Base-by-base conservation (phyloP, 768 basidiomycete genomes). In the Termitomyces sp. region DNA sequence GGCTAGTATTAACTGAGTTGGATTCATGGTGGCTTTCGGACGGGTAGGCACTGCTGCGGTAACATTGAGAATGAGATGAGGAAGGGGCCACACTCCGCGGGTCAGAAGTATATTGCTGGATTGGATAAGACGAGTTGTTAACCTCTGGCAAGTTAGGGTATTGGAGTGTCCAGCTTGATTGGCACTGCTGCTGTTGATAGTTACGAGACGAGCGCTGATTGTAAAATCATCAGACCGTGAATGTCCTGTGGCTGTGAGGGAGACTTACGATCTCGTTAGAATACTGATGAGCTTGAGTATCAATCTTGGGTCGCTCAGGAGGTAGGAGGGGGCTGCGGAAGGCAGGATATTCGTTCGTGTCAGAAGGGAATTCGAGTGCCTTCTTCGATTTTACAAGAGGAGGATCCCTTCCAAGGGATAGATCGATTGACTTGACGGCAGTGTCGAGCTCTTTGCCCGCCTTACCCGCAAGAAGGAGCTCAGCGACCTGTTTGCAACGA, bases 401-500 rank as follows among this genome's bases (percentile, higher is more conserved):
- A 34, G 58, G 38, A 25, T 54, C 58, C 53, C 62, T 63, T 36
- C 62, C 63, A 2, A 61, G 54, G 12, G 65, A 55, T 25, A 61
- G 46, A 51, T 65, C 61, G 48, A 83, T 72, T 49, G 67, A 60
- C 60, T 70, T 74, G 62, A 83, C 74, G 1, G 82, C 83, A 37
- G 61, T 68, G 58, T 77, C 78, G 17, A 86, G 70, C 31, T 83
- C 83, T 12, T 73, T 65, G 12, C 85, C 85, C 32, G 74, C 60
- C 64, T 83, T 83, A 4, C 86, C 86, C 0, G 76, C 71, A 50
- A 81, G 72, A 53, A 86, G 70, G 7, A 86, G 68, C 32, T 81
- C 76, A 0, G 84, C 85, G 40, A 86, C 76, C 47, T 74, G 71
- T 64, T 76, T 73, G 69, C 81, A 84, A 11, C 85, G 83, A 55